These are phyloP conservation scores for Pholiota conissans DNA, from an alignment of 768 basidiomycete genomes.

Conservation along the genomic window DNA sequence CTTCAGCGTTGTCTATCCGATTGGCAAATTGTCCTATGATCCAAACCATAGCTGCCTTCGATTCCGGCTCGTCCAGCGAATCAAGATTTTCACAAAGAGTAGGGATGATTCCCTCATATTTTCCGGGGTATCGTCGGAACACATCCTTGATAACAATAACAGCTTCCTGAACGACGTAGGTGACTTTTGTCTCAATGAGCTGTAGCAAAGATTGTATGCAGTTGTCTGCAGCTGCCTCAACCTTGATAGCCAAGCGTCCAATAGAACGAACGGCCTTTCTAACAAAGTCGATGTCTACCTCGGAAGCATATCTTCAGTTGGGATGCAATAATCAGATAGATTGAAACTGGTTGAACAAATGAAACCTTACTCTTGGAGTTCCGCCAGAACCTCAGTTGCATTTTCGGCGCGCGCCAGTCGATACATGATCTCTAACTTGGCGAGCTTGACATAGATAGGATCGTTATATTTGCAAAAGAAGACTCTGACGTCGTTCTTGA, in stretches of 20 bases:
- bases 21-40: slow-evolving; percentile 96
- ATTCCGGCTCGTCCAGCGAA: slow-evolving; percentile 90
- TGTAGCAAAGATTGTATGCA: slow-evolving; percentile 87
- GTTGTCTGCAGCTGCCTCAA: slow-evolving; percentile 81
- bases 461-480: slow-evolving; percentile 99
- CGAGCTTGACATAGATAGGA: slow-evolving; percentile 97
- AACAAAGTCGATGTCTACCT: slow-evolving; percentile 98
- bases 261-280: slow-evolving; percentile 97
- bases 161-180: slow-evolving; percentile 97
- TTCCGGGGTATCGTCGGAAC: slow-evolving; percentile 94
- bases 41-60: slow-evolving; percentile 98
- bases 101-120: slow-evolving; percentile 95
- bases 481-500: slow-evolving; percentile 97
- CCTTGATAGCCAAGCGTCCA: slow-evolving; percentile 97
- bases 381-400: slow-evolving; percentile 87
- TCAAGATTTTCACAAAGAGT: slow-evolving; percentile 92
- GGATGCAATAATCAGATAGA: not conserved
- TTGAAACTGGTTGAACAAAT: not conserved
- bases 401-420: slow-evolving; percentile 94
- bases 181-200: slow-evolving; percentile 90
- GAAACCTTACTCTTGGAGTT: slow-evolving; percentile 84
- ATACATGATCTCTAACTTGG: slow-evolving; percentile 99
- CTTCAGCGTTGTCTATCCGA: slow-evolving; percentile 93
- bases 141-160: slow-evolving; percentile 98
- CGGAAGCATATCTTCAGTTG: slow-evolving; percentile 84